phyloP scores from a whole-genome alignment of 495 filamentous ascomycete species.

The Lindgomyces ingoldianus region DNA sequence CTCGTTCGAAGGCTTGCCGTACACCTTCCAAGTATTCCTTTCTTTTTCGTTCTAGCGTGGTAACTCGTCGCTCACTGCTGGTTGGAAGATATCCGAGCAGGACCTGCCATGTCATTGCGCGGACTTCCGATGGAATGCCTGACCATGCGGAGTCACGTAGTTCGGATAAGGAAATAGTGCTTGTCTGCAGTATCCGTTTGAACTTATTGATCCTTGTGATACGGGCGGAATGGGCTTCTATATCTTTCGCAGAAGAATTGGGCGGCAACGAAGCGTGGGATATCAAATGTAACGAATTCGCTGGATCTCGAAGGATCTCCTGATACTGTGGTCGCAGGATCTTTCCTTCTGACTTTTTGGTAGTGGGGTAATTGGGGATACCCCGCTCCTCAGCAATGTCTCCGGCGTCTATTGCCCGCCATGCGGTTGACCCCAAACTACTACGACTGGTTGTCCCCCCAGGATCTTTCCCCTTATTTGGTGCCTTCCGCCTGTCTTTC shows the following conservation, averaged over 20 bases:
- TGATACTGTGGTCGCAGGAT: slow-evolving; percentile 97
- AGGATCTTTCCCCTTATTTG: slow-evolving; percentile 52
- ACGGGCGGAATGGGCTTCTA: slow-evolving; percentile 80
- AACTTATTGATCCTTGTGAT: slow-evolving; percentile 98
- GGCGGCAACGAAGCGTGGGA: slow-evolving; percentile 75
- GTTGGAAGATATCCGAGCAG: slow-evolving; percentile 93
- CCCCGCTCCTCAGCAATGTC: slow-evolving; percentile 90
- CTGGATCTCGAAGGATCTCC: slow-evolving; percentile 91
- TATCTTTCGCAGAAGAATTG: slow-evolving; percentile 78
- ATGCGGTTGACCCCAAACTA: slow-evolving; percentile 8
- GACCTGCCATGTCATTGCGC: slow-evolving; percentile 97
- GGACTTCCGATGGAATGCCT: slow-evolving; percentile 89
- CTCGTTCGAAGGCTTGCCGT: slow-evolving; percentile 87
- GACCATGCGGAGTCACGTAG: slow-evolving; percentile 86
- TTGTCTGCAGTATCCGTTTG: slow-evolving; percentile 89
- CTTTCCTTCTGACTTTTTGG: slow-evolving; percentile 87
- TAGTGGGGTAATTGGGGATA: slow-evolving; percentile 81
- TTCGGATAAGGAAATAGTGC: slow-evolving; percentile 80
- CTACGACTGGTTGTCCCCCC: slow-evolving; percentile 41
- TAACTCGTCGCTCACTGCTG: slow-evolving; percentile 85
- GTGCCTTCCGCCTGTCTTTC: slow-evolving; percentile 57
- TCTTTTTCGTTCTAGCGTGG: slow-evolving; percentile 88
- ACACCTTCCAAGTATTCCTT: slow-evolving; percentile 98
- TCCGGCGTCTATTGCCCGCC: slow-evolving; percentile 69
- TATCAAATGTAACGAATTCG: slow-evolving; percentile 92